phyloP scores from a whole-genome alignment of 1,284 basidiomycete genomes.

The Leccinum pallidistipes region DNA sequence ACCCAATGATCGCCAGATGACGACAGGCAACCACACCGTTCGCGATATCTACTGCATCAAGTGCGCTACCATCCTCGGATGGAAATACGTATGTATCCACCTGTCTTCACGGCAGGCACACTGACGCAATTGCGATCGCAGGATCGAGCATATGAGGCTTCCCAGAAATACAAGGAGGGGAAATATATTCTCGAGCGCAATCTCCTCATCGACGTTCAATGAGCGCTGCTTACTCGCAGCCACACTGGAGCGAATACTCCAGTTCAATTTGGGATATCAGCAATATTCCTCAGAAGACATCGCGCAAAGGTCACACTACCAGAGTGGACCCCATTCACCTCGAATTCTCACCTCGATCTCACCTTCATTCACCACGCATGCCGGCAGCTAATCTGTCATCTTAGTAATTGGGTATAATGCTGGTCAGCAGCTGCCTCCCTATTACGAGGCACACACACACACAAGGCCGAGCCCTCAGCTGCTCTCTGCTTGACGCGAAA shows the following conservation, averaged over 20 bases:
- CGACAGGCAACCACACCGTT: slow-evolving; percentile 94
- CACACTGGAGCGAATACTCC: slow-evolving; percentile 1
- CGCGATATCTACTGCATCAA: slow-evolving; percentile 93
- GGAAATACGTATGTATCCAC: slow-evolving; percentile 84
- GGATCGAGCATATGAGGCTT: slow-evolving; percentile 88
- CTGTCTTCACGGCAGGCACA: neutral
- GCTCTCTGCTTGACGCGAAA: slow-evolving; percentile 10
- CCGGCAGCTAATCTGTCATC: slow-evolving; percentile 25
- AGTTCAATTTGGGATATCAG: slow-evolving; percentile 8
- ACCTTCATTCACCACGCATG: slow-evolving; percentile 17
- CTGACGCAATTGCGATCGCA: slow-evolving; percentile 34
- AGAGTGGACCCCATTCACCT: slow-evolving; percentile 18
- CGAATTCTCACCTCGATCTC: slow-evolving; percentile 17
- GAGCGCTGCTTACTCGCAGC: slow-evolving; percentile 6
- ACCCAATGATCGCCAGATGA: slow-evolving; percentile 92
- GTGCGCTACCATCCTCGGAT: slow-evolving; percentile 84
- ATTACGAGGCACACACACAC: neutral
- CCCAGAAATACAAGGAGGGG: slow-evolving; percentile 98
- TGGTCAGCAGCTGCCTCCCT: slow-evolving; percentile 7
- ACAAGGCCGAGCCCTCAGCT: neutral
- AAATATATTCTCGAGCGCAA: slow-evolving; percentile 97
- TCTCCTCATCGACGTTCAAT: slow-evolving; percentile 81
- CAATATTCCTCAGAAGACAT: slow-evolving; percentile 10
- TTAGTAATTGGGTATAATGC: slow-evolving; percentile 26
- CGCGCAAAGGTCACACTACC: slow-evolving; percentile 13